Base-by-base conservation (phyloP, 257 asterid species). In the Ilex aquifolium region DNA sequence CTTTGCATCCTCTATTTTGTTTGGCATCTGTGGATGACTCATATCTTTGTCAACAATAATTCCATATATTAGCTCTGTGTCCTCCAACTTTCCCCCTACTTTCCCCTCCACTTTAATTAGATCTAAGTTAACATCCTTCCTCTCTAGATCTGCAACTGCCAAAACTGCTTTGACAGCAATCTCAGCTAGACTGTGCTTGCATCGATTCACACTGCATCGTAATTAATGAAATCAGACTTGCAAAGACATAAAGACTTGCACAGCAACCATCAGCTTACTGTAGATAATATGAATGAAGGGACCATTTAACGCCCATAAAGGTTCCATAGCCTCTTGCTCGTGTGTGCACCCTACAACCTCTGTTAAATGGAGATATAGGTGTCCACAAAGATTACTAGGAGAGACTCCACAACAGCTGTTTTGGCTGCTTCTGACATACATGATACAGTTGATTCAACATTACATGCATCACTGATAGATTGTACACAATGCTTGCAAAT, bases 1-100 rank as follows among this genome's bases (percentile, higher is more conserved):
- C 31, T 85, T 83, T 5, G 95, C 97, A 78, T 92, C 95, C 75
- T 82, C 80, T 32, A 92, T 92, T 70, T 85, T 88, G 75, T 92
- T 92, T 15, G 98, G 97, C 98, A 92, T 89, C 81, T 89, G 98
- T 8, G 95, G 97, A 67, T 92, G 98, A 74, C 97, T 89, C 98
- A 87, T 89, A 64, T 92, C 98, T 73, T 92, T 92, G 82, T 92
- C 97, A 10, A 92, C 90, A 64, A 92, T 68, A 64, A 92, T 89
- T 62, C 98, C 98, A 75, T 87, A 82, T 60, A 92, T 79, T 61
- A 89, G 76, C 64, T 92, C 98, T 2, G 98, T 85, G 67, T 92
- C 98, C 84, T 92, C 97, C 64, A 92, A 77, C 84, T 89, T 92
- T 66, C 97, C 98, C 59, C 98, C 98, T 1, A 88, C 98, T 80